Evolutionary conservation across 1,284 basidiomycete species (phyloP).

Genomic region (Cerioporus squamosus): DNA sequence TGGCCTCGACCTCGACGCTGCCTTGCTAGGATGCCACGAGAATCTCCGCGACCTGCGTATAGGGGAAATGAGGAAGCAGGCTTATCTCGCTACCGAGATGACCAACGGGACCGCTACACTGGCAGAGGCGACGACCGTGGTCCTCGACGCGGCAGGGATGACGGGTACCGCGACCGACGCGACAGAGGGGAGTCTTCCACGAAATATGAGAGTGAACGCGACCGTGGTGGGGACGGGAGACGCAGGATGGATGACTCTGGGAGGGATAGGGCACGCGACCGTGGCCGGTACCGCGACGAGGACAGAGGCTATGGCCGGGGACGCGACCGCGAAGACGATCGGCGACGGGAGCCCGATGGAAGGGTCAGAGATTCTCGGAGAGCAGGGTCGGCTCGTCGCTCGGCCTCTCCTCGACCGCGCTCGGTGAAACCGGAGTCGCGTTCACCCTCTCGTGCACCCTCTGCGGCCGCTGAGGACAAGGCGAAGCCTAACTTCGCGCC

Average conservation of each 20-base stretch:
- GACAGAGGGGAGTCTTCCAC: constrained; percentile 2
- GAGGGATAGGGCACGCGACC: constrained; percentile 14
- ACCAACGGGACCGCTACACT: constrained; percentile 16
- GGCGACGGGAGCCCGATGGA: constrained; percentile 16
- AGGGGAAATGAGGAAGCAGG: constrained; percentile 2
- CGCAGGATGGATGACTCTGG: constrained; percentile 12
- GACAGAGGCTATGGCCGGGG: constrained; percentile 32
- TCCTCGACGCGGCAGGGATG: constrained; percentile 7
- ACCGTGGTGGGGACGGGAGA: constrained; percentile 12
- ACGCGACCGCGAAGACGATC: constrained; percentile 32
- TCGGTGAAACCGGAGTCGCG: constrained; percentile 43
- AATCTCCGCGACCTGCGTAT: constrained; percentile 8
- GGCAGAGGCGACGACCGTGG: constrained; percentile 15
- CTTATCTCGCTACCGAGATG: constrained; percentile 11
- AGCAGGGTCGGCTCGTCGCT: constrained; percentile 51
- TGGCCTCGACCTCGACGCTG: neutral
- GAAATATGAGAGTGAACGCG: constrained; percentile 7
- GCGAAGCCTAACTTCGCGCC: constrained; percentile 86
- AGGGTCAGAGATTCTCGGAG: constrained; percentile 24
- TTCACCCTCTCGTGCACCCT: constrained; percentile 35
- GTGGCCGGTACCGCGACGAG: constrained; percentile 44
- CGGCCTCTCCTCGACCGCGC: constrained; percentile 55
- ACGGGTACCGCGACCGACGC: neutral
- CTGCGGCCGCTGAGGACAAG: constrained; percentile 51
- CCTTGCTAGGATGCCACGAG: constrained; percentile 13